Conservation (phyloP, 305 asterid genomes). For the Fraxinus angustifolia region DNA sequence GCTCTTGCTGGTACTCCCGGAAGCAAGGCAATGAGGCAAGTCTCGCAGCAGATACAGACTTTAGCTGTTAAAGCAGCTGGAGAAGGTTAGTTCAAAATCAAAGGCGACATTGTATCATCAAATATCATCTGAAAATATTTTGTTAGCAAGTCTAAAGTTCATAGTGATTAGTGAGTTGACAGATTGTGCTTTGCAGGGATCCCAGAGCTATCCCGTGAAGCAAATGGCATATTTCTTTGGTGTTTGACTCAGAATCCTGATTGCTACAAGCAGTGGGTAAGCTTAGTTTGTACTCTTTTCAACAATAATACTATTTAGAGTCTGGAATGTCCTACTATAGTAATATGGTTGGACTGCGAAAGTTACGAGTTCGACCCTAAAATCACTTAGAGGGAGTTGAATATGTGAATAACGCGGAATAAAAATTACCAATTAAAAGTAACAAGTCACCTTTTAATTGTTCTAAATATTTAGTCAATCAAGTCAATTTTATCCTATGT, state of each 20-base stretch:
- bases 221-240: conserved; percentile 38
- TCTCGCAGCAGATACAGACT: conserved; percentile 56
- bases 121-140: background rate
- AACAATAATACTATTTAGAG: background rate
- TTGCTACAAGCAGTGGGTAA: conserved; percentile 44
- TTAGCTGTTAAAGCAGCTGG: conserved; percentile 55
- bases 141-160: background rate
- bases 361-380: background rate
- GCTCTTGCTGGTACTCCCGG: conserved; percentile 91
- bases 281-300: background rate
- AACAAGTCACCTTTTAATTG: too few species aligned
- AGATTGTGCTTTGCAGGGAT: conserved; percentile 29
- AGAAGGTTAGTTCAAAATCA: conserved; percentile 48
- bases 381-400: background rate
- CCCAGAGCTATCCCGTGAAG: conserved; percentile 42
- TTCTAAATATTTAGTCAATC: too few species aligned
- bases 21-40: conserved; percentile 91
- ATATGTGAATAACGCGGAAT: background rate
- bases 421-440: background rate
- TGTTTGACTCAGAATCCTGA: conserved; percentile 44
- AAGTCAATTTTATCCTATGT: too few species aligned
- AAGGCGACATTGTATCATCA: background rate
- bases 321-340: background rate
- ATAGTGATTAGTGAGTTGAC: background rate
- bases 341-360: background rate